These are phyloP conservation scores for Parafenestella ontariensis DNA, from an alignment of 2,329 filamentous ascomycete genomes.

Conservation along the genomic window DNA sequence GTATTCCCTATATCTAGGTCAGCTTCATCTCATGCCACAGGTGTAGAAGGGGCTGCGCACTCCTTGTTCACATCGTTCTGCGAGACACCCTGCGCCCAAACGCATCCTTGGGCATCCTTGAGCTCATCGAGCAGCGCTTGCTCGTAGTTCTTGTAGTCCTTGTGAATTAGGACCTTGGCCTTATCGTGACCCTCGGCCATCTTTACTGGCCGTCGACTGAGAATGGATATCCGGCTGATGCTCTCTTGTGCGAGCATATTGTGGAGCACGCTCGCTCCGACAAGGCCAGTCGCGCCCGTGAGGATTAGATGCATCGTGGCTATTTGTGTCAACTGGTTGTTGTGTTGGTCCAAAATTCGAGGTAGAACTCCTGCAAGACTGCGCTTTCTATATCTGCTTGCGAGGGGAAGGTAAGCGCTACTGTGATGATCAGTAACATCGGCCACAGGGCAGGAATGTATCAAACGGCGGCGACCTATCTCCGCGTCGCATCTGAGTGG, in stretches of 20 bases:
- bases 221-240: constrained; percentile 71
- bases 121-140: constrained; percentile 65
- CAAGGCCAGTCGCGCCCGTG: constrained; percentile 54
- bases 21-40: not conserved
- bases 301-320: constrained; percentile 53
- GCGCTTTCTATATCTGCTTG: not conserved
- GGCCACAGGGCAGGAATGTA: not conserved
- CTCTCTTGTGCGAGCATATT: constrained; percentile 50
- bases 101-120: constrained; percentile 69
- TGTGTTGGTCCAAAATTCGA: not conserved
- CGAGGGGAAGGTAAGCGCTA: not conserved
- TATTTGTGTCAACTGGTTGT: not conserved
- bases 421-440: not conserved
- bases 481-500: not conserved
- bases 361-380: not conserved
- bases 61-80: constrained; percentile 66
- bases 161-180: constrained; percentile 70
- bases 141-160: constrained; percentile 70
- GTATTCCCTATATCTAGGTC: constrained; percentile 60
- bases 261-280: constrained; percentile 50
- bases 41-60: constrained; percentile 47
- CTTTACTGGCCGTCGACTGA: constrained; percentile 69
- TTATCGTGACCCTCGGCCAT: constrained; percentile 68
- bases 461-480: no score
- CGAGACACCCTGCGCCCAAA: constrained; percentile 77